Evolutionary conservation across 2,329 filamentous ascomycete genomes (phyloP), one percentile per base, ranked within the genome.

Genomic region (Fusarium palustre): DNA sequence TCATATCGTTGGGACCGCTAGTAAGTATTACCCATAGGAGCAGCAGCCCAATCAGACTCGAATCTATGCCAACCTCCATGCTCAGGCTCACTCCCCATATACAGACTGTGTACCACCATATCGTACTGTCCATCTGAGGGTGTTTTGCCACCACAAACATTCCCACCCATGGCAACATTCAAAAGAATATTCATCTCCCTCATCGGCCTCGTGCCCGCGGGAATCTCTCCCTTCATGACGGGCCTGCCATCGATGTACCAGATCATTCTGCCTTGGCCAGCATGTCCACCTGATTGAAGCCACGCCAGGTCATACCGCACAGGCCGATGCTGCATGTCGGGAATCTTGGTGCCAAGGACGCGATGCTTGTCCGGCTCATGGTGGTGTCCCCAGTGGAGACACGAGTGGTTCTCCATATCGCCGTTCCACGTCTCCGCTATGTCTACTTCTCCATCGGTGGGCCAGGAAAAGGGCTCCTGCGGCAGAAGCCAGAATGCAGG

Each of bases 351-450:
- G 54, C 83, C 82, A 3, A 84, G 69, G 2, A 88, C 86, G 9
- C 86, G 82, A 63, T 89, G 87, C 76, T 88, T 89, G 62, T 85
- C 77, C 55, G 80, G 80, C 70, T 89, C 87, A 59, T 86, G 60
- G 79, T 86, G 69, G 78, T 84, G 78, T 5, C 87, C 87, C 87
- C 87, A 89, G 69, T 89, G 87, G 49, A 89, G 77, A 71, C 87
- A 89, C 1, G 81, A 81, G 56, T 86, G 83, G 72, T 89, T 89
- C 48, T 84, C 79, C 34, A 76, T 74, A 62, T 87, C 84, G 20
- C 83, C 86, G 66, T 89, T 88, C 87, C 87, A 89, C n/a, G 81
- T 84, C 76, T 89, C 87, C 41, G 86, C 84, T 47, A 89, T 86
- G 74, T 89, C 87, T 15, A 89, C 79, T 74, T 89, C 87, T 57